Evolutionary conservation across 306 rosid genomes (phyloP).

Genomic region (Canavalia ensiformis): DNA sequence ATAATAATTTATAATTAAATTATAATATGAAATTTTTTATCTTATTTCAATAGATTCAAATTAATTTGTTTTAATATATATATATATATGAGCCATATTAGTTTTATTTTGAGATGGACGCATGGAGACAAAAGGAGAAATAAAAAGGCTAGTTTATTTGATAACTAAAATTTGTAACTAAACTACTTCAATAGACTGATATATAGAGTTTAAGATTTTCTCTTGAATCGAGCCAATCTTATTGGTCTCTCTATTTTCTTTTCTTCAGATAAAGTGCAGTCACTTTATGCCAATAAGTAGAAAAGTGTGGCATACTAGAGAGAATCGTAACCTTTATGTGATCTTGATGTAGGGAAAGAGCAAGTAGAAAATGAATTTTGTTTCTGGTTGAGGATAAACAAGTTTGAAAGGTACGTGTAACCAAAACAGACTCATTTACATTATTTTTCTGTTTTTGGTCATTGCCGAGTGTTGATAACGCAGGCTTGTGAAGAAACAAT

Average conservation of each 20-base stretch:
- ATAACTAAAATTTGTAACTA: slow-evolving; percentile 41
- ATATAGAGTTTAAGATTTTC: slow-evolving; percentile 28
- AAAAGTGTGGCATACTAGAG: slow-evolving; percentile 37
- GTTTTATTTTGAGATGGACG: slow-evolving; percentile 23
- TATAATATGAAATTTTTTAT: no score
- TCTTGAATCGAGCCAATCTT: slow-evolving; percentile 24
- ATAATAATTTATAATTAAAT: no score
- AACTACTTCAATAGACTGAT: slow-evolving; percentile 31
- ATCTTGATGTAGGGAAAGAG: not conserved
- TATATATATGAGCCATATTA: not conserved
- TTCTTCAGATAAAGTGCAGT: slow-evolving; percentile 43
- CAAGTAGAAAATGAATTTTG: slow-evolving; percentile 13
- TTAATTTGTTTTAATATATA: no score
- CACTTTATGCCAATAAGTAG: slow-evolving; percentile 48
- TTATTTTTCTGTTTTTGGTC: slow-evolving; percentile 26
- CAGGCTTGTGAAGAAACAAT: slow-evolving; percentile 35
- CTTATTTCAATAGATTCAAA: no score
- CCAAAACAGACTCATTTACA: slow-evolving; percentile 9
- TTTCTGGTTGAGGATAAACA: slow-evolving; percentile 23
- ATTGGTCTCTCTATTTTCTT: slow-evolving; percentile 1
- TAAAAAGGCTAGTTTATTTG: slow-evolving; percentile 44
- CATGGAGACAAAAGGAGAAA: slow-evolving; percentile 35
- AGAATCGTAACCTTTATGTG: slow-evolving; percentile 25
- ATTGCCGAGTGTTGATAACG: slow-evolving; percentile 35
- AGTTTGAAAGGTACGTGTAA: slow-evolving; percentile 42